Evolutionary conservation across 192 early-diverging fungal genomes (phyloP), one percentile per base, ranked within the genome.

Genomic region (Podila verticillata): DNA sequence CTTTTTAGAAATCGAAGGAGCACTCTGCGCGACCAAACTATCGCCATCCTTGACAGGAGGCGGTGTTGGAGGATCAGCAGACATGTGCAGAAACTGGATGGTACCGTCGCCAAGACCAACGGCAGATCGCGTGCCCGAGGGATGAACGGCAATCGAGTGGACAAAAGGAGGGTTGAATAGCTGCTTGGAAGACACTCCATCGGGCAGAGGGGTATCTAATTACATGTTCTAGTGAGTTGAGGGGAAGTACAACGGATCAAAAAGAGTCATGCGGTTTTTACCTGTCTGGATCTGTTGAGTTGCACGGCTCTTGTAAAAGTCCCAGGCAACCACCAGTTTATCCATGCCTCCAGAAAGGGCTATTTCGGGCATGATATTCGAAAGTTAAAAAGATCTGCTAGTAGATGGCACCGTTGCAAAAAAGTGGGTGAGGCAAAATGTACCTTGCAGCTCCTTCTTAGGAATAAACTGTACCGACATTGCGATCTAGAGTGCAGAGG

Each of bases 131-230:
- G 75, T 73, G 15, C 85, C 87, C 32, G 82, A 73, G 12, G 72
- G 68, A 69, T 83, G 81, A 6, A 62, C 35, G 1, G 63, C 75
- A 22, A 88, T 68, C 26, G 83, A 73, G 36, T 88, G 86, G n/a
- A 88, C 85, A 79, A 88, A 88, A 0, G 87, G 87, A 20, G 87
- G 87, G 32, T 88, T 88, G 70, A 86, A 86, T 59, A 88, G 65
- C 61, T 88, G 87, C 19, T 79, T 74, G 6, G 81, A 57, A 13
- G 71, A 64, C 5, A 30, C 66, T 15, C 54, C 70, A 12, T 48
- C 63, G 36, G 47, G 57, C 39, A 32, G 81, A 65, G 44, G 83
- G 30, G 58, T 66, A 13, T 75, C 74, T 75, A 63, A 66, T 20
- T 22, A 20, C 20, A 31, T 5, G 29, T 15, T 44, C 39, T 44